Base-by-base conservation (phyloP, 2,329 filamentous ascomycete species). In the Laburnicola sp. region DNA sequence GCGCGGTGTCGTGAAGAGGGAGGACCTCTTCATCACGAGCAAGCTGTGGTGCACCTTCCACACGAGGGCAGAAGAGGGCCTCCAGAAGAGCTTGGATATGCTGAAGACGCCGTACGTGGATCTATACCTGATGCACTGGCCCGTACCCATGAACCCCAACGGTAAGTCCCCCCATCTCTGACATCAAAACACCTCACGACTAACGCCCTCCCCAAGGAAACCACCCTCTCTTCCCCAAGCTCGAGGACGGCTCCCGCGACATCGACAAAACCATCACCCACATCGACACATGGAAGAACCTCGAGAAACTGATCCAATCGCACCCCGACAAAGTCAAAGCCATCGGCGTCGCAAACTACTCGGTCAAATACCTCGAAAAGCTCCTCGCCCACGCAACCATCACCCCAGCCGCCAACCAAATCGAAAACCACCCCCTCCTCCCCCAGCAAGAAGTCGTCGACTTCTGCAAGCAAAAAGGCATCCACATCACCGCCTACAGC, bases 11-110 rank as follows among this genome's bases (percentile, higher is more conserved):
- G 77, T 88, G 63, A 88, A 86, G 80, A 83, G 90, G 54, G 83
- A 88, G 70, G 88, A 95, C 51, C 75, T 95, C 55, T 95, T 94
- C 75, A 83, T 95, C 52, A 88, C 89, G 48, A 90, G 86, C 65
- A 95, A 96, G 80, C 82, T 92, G 32, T 95, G 90, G 88, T 87
- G 85, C 66, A 90, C 88, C 44, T 92, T 88, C 76, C 86, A 87
- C 72, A 83, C 82, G 27, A 80, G 86, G 5, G 85, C 85, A 4
- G 85, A 88, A 73, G 76, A 87, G 63, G 85, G 82, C 31, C 79
- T 94, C 31, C 83, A 90, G 58, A 85, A 86, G 79, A 88, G 86
- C 64, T 77, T 94, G 69, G 82, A 86, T 74, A 80, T 82, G 53
- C 76, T 95, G 31, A 88, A 89, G 1, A 77, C 94, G 41, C 87